Base-by-base conservation (phyloP, 164 flowering plant species). In the Liriodendron chinense region DNA sequence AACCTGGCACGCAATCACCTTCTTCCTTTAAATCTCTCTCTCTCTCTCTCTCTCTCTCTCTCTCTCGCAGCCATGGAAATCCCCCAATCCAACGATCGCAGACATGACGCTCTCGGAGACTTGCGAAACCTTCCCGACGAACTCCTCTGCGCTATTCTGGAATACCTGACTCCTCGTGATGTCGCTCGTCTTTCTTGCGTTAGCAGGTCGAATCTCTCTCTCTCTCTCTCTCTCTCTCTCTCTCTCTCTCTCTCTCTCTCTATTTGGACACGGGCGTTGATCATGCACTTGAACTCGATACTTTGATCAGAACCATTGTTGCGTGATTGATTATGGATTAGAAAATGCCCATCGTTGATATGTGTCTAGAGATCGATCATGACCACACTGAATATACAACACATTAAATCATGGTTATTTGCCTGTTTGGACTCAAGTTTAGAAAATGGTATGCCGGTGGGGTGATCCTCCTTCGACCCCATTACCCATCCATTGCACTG, bases 101-200 rank as follows among this genome's bases (percentile, higher is more conserved):
- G 97, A 69, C 64, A 81, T 0, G 92, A 85, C 12, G 97, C 92
- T 67, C 93, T 94, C 5, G 98, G 98, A 43, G 84, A 85, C 73
- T 82, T 94, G 13, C 74, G 80, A 23, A 82, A 85, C 21, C 84
- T 94, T 43, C 92, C 98, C 16, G 98, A 94, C 48, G 97, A 94
- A 78, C 70, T 85, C 76, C 75, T 94, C 74, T 89, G 91, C 43
- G 59, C 75, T 1, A 82, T 89, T 64, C n/a, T 93, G 47, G 87
- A 84, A 7, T 12, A 1, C 50, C 91, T 94, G 74, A 7, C 86
- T 72, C 86, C 88, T 73, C 90, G 86, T 0, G 98, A 94, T 64
- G 82, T 90, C 65, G 91, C 87, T 64, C 94, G 95, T n/a, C 84
- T 91, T 70, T 82, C 98, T 77, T 94, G 95, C 75, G 97, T 89